Conservation (phyloP, 345 rosid species). For the Linum tenue region DNA sequence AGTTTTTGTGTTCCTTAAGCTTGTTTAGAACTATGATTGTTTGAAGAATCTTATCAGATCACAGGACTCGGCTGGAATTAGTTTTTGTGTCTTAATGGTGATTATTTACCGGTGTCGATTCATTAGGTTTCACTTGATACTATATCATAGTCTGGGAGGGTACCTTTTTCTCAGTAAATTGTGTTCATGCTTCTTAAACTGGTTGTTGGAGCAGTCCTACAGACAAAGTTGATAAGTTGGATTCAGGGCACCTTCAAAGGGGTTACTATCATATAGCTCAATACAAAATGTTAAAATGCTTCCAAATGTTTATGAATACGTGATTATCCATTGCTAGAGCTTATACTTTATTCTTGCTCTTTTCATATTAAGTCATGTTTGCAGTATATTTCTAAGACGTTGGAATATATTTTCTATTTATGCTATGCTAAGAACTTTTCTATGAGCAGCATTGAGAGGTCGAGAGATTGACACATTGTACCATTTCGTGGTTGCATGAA, state of each 20-base stretch:
- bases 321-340: background rate
- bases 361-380: background rate
- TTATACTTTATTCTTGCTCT: background rate
- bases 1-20: conserved; percentile 11
- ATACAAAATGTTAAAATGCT: background rate
- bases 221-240: background rate
- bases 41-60: conserved; percentile 9
- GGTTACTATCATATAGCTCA: background rate
- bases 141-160: background rate
- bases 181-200: background rate
- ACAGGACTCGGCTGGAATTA: background rate
- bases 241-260: background rate
- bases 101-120: background rate
- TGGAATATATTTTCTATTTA: background rate
- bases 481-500: background rate
- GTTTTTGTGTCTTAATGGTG: background rate
- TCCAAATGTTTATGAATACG: no score
- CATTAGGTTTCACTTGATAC: background rate
- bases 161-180: background rate
- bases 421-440: background rate
- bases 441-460: background rate
- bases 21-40: conserved; percentile 5
- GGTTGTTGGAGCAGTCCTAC: no score
- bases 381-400: background rate
- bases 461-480: background rate